Percentiles rank a stretch among this genome's conserved stretches.
Conservation (phyloP, 345 rosid genomes). For the Linum usitatissimum region DNA sequence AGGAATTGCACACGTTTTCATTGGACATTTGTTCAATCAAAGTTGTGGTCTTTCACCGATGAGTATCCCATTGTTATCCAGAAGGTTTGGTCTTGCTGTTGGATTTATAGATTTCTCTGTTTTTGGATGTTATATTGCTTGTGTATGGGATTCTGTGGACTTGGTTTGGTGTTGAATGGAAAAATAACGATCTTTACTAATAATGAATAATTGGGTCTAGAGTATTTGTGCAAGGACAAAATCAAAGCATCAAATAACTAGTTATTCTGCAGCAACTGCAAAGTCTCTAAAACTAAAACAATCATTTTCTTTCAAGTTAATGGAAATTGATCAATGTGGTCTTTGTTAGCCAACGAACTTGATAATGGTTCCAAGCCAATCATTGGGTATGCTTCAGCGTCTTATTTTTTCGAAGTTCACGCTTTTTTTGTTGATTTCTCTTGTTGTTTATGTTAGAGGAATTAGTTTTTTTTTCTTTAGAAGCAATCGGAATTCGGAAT, state of each 20-base stretch:
- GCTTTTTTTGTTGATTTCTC: too few species aligned
- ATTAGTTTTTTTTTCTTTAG: too few species aligned
- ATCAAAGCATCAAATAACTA: too few species aligned
- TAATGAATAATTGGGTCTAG: background rate
- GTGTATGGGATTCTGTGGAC: background rate
- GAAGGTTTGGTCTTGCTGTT: background rate
- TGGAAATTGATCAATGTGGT: background rate
- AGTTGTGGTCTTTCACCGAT: background rate
- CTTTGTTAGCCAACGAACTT: constrained; percentile 1
- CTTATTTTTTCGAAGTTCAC: too few species aligned
- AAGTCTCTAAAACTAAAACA: too few species aligned
- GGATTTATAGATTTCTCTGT: background rate
- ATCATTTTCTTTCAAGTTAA: background rate
- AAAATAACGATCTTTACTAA: background rate
- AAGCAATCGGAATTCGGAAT: too few species aligned
- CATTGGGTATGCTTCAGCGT: constrained; percentile 35
- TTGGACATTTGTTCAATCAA: background rate
- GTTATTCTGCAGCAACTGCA: too few species aligned
- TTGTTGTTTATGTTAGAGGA: too few species aligned
- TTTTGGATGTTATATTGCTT: background rate
- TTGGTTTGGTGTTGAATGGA: background rate
- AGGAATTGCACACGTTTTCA: background rate
- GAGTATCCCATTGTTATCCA: background rate
- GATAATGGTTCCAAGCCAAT: constrained; percentile 57
- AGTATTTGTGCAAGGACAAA: too few species aligned